phyloP scores from a whole-genome alignment of 768 basidiomycete genomes.

The Mycena amicta region DNA sequence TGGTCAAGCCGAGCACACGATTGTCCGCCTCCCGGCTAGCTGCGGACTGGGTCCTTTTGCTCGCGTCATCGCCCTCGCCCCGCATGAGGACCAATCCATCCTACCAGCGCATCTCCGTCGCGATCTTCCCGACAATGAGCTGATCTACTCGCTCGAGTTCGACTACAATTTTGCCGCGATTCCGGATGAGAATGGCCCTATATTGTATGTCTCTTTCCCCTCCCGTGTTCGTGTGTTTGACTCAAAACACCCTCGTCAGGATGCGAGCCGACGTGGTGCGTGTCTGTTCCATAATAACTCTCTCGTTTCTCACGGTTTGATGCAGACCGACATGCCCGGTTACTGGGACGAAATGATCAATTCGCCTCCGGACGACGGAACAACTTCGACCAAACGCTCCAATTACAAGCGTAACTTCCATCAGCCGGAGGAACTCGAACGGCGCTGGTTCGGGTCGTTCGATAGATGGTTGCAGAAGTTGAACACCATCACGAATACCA shows the following conservation, averaged over 20 bases:
- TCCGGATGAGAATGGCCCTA: conserved; percentile 11
- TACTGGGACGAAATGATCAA: conserved; percentile 21
- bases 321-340: conserved; percentile 17
- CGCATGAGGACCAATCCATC: conserved; percentile 23
- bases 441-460: conserved; percentile 28
- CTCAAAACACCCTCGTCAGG: not conserved
- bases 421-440: conserved; percentile 19
- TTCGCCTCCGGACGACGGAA: conserved; percentile 20
- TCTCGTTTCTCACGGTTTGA: too few species aligned
- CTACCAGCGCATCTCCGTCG: conserved; percentile 7
- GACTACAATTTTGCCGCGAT: conserved; percentile 25
- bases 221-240: not conserved
- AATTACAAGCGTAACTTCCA: conserved; percentile 23
- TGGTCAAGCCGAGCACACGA: conserved; percentile 25
- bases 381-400: conserved; percentile 13
- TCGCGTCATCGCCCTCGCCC: conserved; percentile 23
- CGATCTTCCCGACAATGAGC: conserved; percentile 15
- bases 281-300: too few species aligned
- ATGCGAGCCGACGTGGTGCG: conserved; percentile 17
- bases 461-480: conserved; percentile 21
- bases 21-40: conserved; percentile 25
- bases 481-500: conserved; percentile 16
- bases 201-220: conserved; percentile 5
- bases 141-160: conserved; percentile 21
- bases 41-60: conserved; percentile 32